Evolutionary conservation across 495 filamentous ascomycete genomes (phyloP), one percentile per base, ranked within the genome.

Genomic region (Talaromyces wortmannii): DNA sequence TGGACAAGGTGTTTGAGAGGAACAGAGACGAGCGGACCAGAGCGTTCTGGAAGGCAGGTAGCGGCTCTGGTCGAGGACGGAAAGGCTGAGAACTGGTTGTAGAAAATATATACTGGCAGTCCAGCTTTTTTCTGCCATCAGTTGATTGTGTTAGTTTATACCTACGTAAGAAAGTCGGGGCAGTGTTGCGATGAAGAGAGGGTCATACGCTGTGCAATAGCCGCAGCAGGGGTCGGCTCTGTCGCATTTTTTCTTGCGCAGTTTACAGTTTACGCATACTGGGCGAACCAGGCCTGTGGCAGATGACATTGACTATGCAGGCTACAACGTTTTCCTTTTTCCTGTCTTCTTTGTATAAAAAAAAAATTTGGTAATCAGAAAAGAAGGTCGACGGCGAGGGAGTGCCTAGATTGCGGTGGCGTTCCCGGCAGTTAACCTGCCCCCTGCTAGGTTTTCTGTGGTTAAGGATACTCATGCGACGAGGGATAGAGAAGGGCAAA

Each of bases 161-260:
- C 23, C 1, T 23, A 23, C 23, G 23, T 23, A 4, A 23, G 23
- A 23, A 23, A 23, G 23, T 23, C 23, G 36, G 8, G 13, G 5
- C 36, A 40, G 36, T 13, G 8, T 40, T 40, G 36, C 36, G 36
- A 36, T 40, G 36, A 23, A 13, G 2, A 13, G 36, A 40, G 13
- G 13, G 36, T 40, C 61, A 55, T 48, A 74, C 69, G 55, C 60
- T 11, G 59, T 55, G 59, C 72, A 75, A 45, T 69, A 69, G 31
- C 62, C 59, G 58, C 72, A 75, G 6, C 57, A 51, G 23, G 70
- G 72, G 29, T 61, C 45, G 4, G 40, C 58, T 46, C 67, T 73
- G 58, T 66, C 64, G 50, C 70, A 75, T 51, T 66, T 68, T 51
- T 71, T 70, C 59, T 75, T 75, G 31, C 68, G 63, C 2, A 53